Evolutionary conservation across 225 moss, liverwort and hornwort species (phyloP).

Genomic region (Bryum argenteum): DNA sequence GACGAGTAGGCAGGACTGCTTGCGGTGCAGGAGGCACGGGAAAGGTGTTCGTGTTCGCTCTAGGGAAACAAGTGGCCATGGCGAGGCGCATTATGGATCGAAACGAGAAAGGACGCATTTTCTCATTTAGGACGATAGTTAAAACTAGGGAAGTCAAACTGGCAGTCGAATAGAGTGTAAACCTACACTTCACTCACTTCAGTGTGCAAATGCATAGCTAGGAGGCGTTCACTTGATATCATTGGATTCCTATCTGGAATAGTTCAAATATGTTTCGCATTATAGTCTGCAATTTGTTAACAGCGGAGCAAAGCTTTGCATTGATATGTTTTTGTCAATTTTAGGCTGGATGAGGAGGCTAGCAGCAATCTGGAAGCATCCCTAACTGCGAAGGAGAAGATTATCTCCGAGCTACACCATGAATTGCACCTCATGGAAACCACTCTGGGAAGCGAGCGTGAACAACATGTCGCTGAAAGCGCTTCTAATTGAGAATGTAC

Average conservation of each 20-base stretch:
- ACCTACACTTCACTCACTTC: conserved; percentile 4
- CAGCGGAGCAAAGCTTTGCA: not conserved
- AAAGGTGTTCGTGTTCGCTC: conserved; percentile 86
- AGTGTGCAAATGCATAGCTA: conserved; percentile 1
- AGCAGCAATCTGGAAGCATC: conserved; percentile 85
- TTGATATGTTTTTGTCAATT: conserved; percentile 11
- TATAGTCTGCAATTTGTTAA: conserved; percentile 5
- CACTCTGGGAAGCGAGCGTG: conserved; percentile 72
- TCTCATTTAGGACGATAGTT: too few species aligned
- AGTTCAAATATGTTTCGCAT: not conserved
- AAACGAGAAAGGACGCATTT: conserved; percentile 93
- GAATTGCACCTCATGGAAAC: conserved; percentile 80
- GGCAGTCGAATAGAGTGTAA: not conserved
- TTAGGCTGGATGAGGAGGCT: conserved; percentile 83
- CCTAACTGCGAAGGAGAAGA: conserved; percentile 88
- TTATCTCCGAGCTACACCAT: conserved; percentile 82
- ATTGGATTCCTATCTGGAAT: conserved; percentile 1
- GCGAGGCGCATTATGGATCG: conserved; percentile 92
- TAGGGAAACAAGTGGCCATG: conserved; percentile 89
- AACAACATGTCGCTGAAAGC: conserved; percentile 62
- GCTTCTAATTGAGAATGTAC: conserved; percentile 74
- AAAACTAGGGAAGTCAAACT: not conserved
- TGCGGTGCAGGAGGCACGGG: conserved; percentile 98
- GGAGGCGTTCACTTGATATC: not conserved
- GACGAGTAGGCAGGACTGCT: conserved; percentile 92